Base-by-base conservation (phyloP, 495 filamentous ascomycete genomes). In the Penicillium antarcticum region DNA sequence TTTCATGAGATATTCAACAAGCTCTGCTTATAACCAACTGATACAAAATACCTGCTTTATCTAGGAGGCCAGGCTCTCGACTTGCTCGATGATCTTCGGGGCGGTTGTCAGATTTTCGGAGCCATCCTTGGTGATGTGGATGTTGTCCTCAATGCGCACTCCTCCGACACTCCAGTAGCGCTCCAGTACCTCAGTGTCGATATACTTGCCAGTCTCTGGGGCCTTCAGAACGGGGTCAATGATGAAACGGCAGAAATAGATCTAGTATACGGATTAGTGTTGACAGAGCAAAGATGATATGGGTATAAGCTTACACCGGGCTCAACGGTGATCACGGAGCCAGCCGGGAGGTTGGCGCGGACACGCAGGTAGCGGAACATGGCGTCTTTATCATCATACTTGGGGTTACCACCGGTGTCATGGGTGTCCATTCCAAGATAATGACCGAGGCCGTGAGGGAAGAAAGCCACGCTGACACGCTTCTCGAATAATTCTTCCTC, bases 351-450 rank as follows among this genome's bases (percentile, higher is more conserved):
- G 17, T 66, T 76, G 10, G 89, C 87, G 37, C 94, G 71, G n/a
- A 96, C 86, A 41, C 94, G 78, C 36, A 99, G 71, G 56, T 95
- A 96, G 19, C 77, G 76, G 66, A 94, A 96, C 81, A 97, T 87
- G 36, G 81, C 66, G 67, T 99, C 92, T 55, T 75, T 71, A 60
- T 97, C 95, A 35, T 73, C 74, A 56, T 96, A 95, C 65, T 96
- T 88, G 2, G 91, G 79, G 64, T 94, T 83, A 16, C 91, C 92
- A 50, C 91, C 92, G 1, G 86, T 88, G 62, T 97, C 92, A 70
- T 97, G 92, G 6, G 90, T 95, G 68, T 97, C 92, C 87, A 97
- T 88, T 42, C 92, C 92, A 8, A 97, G 75, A 58, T 95, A 92
- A 65, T 97, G 91, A 0, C 92, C 92, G 4, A 97, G 75, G 5